Base-by-base conservation (phyloP, 192 early-diverging fungal species). In the Entrophospora sp. region DNA sequence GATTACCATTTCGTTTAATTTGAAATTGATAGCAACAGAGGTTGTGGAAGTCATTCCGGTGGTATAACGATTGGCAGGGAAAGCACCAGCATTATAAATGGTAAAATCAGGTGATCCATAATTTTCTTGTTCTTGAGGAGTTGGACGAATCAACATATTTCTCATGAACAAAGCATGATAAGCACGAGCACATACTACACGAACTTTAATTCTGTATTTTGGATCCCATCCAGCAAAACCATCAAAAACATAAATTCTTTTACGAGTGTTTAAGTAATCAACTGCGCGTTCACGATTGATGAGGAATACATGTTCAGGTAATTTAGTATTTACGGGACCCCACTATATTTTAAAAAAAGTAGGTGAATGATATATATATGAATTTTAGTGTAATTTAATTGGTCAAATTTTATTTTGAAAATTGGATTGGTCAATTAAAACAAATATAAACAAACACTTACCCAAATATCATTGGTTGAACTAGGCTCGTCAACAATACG, bases 61-160 rank as follows among this genome's bases (percentile, higher is more conserved):
- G 62, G 91, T 93, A 79, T 89, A 93, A 46, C 89, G 77, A 84
- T 94, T 93, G 64, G 93, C 92, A 35, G 92, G 92, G 87, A 96
- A 96, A 59, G 72, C 77, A 68, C 95, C 95, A 35, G 95, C 91
- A 68, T 98, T 98, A 87, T 94, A 84, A 71, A 98, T 98, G 57
- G 93, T 98, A 71, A 98, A 95, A 75, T 98, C 92, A 34, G 95
- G 95, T 77, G 90, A 86, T 64, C 95, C 95, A 77, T 91, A 98
- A 79, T 79, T 83, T 58, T 82, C 88, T 16, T 96, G 86, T 81
- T 98, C 95, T 68, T 91, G 85, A 7, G 77, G 77, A 16, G 92
- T 92, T 30, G 95, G 93, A 59, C 96, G 90, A 76, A 98, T 96
- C 69, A 98, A 84, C 94, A 98, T 98, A 85, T 98, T 96, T 83